A percentile compares a stretch with the other conserved stretches of the same genome.
These are phyloP conservation scores for Pseudogymnoascus sp. DNA, from an alignment of 2,329 filamentous ascomycete genomes.

Conservation along the genomic window DNA sequence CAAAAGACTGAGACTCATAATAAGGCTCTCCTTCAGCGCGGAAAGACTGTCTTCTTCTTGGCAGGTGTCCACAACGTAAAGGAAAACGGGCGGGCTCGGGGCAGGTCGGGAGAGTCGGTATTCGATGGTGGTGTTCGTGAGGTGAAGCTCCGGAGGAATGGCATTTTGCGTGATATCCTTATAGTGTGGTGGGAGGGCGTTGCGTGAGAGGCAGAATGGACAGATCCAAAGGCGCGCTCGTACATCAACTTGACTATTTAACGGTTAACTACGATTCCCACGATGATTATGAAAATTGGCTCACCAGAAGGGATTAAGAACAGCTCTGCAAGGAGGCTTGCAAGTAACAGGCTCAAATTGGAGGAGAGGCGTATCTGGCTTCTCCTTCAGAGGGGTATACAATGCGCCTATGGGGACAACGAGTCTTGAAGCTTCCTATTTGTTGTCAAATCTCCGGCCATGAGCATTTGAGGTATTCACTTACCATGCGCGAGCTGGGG, in stretches of 20 bases:
- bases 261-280: conserved; percentile 22
- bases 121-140: conserved; percentile 81
- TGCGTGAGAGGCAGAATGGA: conserved; percentile 79
- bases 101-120: conserved; percentile 75
- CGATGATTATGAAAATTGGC: conserved; percentile 29
- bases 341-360: conserved; percentile 96
- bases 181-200: conserved; percentile 77
- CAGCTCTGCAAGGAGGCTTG: conserved; percentile 91
- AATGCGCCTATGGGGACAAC: conserved; percentile 94
- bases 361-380: conserved; percentile 78
- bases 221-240: conserved; percentile 83
- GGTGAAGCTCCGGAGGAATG: conserved; percentile 77
- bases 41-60: conserved; percentile 82
- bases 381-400: conserved; percentile 94
- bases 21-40: conserved; percentile 76
- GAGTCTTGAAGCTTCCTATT: conserved; percentile 82
- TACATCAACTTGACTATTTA: conserved; percentile 68
- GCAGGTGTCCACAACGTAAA: conserved; percentile 83
- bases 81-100: conserved; percentile 79
- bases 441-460: conserved; percentile 26
- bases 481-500: conserved; percentile 91
- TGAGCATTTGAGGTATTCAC: conserved; percentile 28
- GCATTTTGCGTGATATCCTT: conserved; percentile 81
- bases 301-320: conserved; percentile 95
- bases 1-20: conserved; percentile 77